Base-by-base conservation (phyloP, 2,329 filamentous ascomycete species). In the Aspergillus udagawae region DNA sequence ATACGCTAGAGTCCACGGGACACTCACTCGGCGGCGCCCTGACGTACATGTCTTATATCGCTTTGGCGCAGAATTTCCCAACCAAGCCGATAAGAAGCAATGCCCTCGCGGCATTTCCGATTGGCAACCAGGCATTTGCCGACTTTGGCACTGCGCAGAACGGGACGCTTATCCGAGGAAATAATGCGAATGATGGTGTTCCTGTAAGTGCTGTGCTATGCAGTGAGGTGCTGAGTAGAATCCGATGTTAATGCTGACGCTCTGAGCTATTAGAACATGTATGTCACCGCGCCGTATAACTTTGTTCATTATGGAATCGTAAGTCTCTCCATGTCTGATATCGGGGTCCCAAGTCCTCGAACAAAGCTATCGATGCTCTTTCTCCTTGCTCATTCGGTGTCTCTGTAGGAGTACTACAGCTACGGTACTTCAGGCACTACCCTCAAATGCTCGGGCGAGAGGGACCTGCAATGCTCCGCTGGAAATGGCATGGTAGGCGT, bases 61-160 rank as follows among this genome's bases (percentile, higher is more conserved):
- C 67, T 20, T 58, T 72, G 21, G 57, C 67, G 1, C 64, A 70
- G 35, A 69, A 71, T 49, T 72, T 72, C 56, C 69, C 70, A 1
- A 61, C 50, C 7, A 70, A 65, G 35, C 14, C 55, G n/a, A 55
- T 72, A n/a, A 66, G 54, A 3, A 70, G 70, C 55, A 68, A 68
- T 63, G 68, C 70, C 4, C 55, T 72, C 25, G 69, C 69, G 52
- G 68, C 70, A 8, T 72, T 69, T 21, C 70, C 70, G 5, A 72
- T 72, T 49, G 70, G 69, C 2, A 71, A 70, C 25, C 41, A 51
- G 32, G 67, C 56, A 2, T 69, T 65, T 59, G 67, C 67, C 7
- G 52, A 51, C 27, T 70, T 67, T 59, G 68, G 60, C 5, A 35
- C 55, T 1, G 59, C 63, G 17, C 66, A 66, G 44, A 60, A 59